These are phyloP conservation scores for Gossypium aridum DNA, from an alignment of 441 rosid species.

Conservation along the genomic window DNA sequence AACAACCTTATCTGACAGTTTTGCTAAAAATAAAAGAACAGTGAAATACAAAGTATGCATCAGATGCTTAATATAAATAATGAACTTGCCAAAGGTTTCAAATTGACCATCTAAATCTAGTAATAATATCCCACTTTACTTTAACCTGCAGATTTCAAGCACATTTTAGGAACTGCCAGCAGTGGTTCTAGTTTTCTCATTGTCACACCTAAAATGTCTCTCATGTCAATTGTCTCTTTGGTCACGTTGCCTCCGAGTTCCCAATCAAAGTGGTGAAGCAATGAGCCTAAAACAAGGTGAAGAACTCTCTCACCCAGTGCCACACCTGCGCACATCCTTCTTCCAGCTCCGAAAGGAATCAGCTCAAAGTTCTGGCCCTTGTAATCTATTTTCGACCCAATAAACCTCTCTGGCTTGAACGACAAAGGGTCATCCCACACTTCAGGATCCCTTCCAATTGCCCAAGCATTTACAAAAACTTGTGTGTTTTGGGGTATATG, in stretches of 20 bases:
- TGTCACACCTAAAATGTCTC: conserved; percentile 4
- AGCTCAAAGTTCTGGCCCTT: conserved; percentile 6
- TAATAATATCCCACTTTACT: not conserved
- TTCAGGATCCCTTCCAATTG: conserved; percentile 42
- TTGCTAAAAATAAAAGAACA: too few relatives aligned
- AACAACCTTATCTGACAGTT: too few relatives aligned
- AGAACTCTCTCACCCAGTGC: conserved; percentile 2
- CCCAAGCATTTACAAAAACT: conserved; percentile 38
- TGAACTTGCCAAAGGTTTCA: not conserved
- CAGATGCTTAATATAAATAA: not conserved
- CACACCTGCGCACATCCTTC: conserved; percentile 16
- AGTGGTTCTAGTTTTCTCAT: conserved; percentile 18
- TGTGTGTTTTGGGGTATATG: conserved; percentile 35
- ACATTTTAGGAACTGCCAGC: conserved; percentile 19
- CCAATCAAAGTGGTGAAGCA: conserved; percentile 18
- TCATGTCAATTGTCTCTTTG: conserved; percentile 7
- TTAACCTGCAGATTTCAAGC: not conserved
- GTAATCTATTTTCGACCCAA: conserved; percentile 2
- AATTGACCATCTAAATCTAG: not conserved
- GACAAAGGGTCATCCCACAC: conserved; percentile 34
- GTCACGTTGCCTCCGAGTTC: conserved; percentile 6
- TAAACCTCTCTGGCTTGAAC: conserved; percentile 11
- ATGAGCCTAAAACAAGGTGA: conserved; percentile 13
- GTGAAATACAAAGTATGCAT: not conserved
- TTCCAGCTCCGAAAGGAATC: conserved; percentile 18